Evolutionary conservation across 2,329 filamentous ascomycete species (phyloP), one percentile per base, ranked within the genome.

Genomic region (Penicillium olsonii): DNA sequence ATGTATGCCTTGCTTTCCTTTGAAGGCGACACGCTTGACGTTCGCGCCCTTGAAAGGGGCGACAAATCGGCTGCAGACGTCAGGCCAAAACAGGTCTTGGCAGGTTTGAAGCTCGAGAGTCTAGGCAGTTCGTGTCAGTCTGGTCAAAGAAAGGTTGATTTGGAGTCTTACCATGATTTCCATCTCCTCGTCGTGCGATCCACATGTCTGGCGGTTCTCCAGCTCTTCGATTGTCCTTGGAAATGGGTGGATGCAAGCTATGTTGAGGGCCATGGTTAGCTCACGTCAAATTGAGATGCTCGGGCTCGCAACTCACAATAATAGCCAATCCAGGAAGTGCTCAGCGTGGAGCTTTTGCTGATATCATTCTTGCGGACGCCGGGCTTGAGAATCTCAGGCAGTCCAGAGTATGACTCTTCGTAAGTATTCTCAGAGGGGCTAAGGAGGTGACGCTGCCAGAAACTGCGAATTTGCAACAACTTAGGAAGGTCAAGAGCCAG

Each of bases 391-490:
- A 34, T 26, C 17, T 47, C 37, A 2, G 48, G 18, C 9, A 69
- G 47, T 9, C 37, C 44, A 11, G 41, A 44, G 42, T 64, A 69
- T 17, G 62, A 57, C 3, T 53, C 34, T 37, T 59, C 40, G 39
- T 64, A 71, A 0, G 62, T 65, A 5, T 54, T 50, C 42, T 70
- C 67, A 9, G 52, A 45, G 0, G 48, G 33, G 18, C 62, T 66
- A 9, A 69, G 60, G 7, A 75, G 49, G 53, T 75, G 71, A 4
- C 66, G 62, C 29, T 72, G 67, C 71, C 71, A 75, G 50, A 75
- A 75, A 49, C 71, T 71, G 12, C 71, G 66, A 15, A 75, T 67
- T 33, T 73, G 67, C 19, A 74, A 46, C n/a, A 74, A 38, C 7
- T 56, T 61, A 20, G 55, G 17, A 4, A 72, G 54, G 35, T 72